Evolutionary conservation across 768 basidiomycete species (phyloP).

Genomic region (Lyophyllum decastes): DNA sequence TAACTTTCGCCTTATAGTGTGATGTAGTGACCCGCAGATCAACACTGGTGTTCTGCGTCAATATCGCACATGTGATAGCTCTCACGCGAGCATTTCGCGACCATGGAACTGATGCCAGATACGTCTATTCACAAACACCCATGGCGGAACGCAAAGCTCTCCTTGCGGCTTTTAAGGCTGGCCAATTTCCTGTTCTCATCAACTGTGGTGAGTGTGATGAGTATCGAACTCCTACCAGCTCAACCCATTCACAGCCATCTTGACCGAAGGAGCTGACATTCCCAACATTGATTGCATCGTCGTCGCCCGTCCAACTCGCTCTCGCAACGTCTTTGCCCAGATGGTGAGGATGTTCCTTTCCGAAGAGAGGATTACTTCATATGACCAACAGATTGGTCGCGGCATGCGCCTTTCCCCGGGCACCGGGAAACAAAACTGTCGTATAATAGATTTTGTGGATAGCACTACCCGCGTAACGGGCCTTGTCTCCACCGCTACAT

Average conservation of each 20-base stretch:
- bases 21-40: slow-evolving; percentile 66
- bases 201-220: slow-evolving; percentile 69
- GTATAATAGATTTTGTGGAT: slow-evolving; percentile 91
- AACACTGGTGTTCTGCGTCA: slow-evolving; percentile 91
- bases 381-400: slow-evolving; percentile 74
- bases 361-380: neutral
- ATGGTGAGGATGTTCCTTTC: slow-evolving; percentile 58
- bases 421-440: slow-evolving; percentile 83
- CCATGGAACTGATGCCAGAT: slow-evolving; percentile 84
- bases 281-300: slow-evolving; percentile 93
- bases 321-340: slow-evolving; percentile 86
- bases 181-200: slow-evolving; percentile 81
- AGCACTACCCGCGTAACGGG: slow-evolving; percentile 67
- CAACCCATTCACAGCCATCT: slow-evolving; percentile 53
- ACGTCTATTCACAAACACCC: slow-evolving; percentile 72
- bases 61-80: slow-evolving; percentile 74
- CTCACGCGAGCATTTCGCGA: slow-evolving; percentile 73
- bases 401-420: slow-evolving; percentile 84
- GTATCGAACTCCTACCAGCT: neutral
- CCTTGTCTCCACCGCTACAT: slow-evolving; percentile 74
- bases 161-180: slow-evolving; percentile 66
- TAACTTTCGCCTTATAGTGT: slow-evolving; percentile 1
- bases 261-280: slow-evolving; percentile 94
- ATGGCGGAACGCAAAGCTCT: slow-evolving; percentile 61
- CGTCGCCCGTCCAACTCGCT: slow-evolving; percentile 85